Base-by-base conservation (phyloP, 345 rosid genomes). In the Kandelia obovata region DNA sequence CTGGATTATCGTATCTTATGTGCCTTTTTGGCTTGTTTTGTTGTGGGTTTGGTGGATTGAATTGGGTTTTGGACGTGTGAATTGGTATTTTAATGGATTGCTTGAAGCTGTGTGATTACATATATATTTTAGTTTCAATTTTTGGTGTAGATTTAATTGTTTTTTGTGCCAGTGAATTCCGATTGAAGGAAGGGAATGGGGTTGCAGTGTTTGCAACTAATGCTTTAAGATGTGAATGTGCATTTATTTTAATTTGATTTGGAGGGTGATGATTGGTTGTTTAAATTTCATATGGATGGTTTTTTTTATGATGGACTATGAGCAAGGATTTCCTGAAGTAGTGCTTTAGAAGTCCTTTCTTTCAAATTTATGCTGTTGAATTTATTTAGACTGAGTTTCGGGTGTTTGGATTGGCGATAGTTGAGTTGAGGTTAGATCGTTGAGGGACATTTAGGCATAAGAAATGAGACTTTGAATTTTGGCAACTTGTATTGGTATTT, bases 241-340 rank as follows among this genome's bases (percentile, higher is more conserved):
- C 39, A 53, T 27, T 70, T 16, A 52, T 61, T 69, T 31, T 5
- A 30, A 30, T 32, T 28, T 19, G 53, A 25, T 62, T 61, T 26
- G 62, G n/a, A 37, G 43, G 56, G 3, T 51, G 16, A 6, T 68
- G 62, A 39, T 39, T 39, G 4, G 21, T 1, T 37, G 26, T 35
- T 7, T 13, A 52, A 23, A 62, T 51, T 52, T 58, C 20, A 55
- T 55, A 11, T 39, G 64, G 56, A 61, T 65, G 55, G 26, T 52
- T 56, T 57, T 53, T 62, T 31, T 59, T 72, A 70, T 53, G 21
- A 20, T 49, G 20, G 52, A 55, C 16, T 43, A 43, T 66, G 68
- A 37, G 26, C 30, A 66, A 46, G 19, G 64, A 53, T n/a, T 43
- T 34, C 17, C 43, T 16, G 27, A 25, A 57, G 8, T 17, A 43